These are phyloP conservation scores for Torulaspora microellipsoides DNA, from an alignment of 805 yeast species.

Conservation along the genomic window DNA sequence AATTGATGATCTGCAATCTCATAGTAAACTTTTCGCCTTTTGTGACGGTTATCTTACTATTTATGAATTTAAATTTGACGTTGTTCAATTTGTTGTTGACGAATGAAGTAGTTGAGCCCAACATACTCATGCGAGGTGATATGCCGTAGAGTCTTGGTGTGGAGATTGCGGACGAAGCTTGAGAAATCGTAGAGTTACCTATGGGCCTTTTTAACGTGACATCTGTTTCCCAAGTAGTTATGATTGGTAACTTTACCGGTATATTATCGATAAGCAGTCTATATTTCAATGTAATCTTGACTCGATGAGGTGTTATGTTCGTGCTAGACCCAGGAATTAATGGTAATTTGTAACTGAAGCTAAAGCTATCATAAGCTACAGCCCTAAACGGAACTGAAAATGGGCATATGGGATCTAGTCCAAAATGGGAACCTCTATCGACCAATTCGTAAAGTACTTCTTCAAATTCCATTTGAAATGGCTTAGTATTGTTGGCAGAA, in stretches of 20 bases:
- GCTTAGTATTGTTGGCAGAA: not conserved
- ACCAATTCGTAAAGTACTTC: slow-evolving; percentile 21
- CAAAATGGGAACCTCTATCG: slow-evolving; percentile 18
- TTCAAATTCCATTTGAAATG: slow-evolving; percentile 12
- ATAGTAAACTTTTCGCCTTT: slow-evolving; percentile 27
- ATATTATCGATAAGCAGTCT: slow-evolving; percentile 3
- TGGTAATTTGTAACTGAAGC: slow-evolving; percentile 28
- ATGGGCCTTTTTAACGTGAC: slow-evolving; percentile 26
- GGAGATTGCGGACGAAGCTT: slow-evolving; percentile 15
- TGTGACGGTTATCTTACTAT: slow-evolving; percentile 15
- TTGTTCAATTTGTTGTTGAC: slow-evolving; percentile 22
- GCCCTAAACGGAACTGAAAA: slow-evolving; percentile 22
- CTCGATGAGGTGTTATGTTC: slow-evolving; percentile 21
- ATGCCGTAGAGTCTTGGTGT: slow-evolving; percentile 20
- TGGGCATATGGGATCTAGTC: slow-evolving; percentile 23
- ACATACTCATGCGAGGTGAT: slow-evolving; percentile 9
- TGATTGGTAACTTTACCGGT: slow-evolving; percentile 13
- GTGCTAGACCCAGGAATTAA: slow-evolving; percentile 10
- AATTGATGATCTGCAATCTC: slow-evolving; percentile 28
- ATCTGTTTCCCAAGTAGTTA: slow-evolving; percentile 33
- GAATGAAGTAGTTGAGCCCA: slow-evolving; percentile 18
- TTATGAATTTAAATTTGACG: slow-evolving; percentile 28
- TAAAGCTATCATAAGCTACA: slow-evolving; percentile 24
- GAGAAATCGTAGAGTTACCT: slow-evolving; percentile 11
- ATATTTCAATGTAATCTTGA: slow-evolving; percentile 24